Evolutionary conservation across 768 basidiomycete genomes (phyloP).

Genomic region (Mycena maculata): DNA sequence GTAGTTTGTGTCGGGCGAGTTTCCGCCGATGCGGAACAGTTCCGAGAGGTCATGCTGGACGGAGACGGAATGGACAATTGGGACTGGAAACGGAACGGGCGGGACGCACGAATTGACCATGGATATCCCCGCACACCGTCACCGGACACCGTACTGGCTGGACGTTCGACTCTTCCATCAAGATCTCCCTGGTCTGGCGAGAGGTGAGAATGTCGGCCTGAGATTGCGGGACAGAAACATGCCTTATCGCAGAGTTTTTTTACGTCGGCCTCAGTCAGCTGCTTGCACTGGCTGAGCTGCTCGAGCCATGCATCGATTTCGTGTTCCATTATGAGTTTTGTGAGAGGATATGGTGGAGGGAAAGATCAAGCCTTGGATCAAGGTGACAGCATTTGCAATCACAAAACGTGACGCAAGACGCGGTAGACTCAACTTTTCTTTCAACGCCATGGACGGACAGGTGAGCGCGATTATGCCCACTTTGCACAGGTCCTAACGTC

Average conservation of each 20-base stretch:
- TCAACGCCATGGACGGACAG: constrained; percentile 26
- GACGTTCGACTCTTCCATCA: constrained; percentile 99
- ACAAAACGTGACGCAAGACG: constrained; percentile 46
- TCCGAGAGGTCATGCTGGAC: constrained; percentile 97
- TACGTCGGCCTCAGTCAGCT: constrained; percentile 93
- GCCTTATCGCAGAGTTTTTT: constrained; percentile 99
- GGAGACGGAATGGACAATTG: background rate
- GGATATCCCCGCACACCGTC: constrained; percentile 99
- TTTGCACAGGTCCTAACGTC: constrained; percentile 46
- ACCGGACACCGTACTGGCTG: constrained; percentile 99
- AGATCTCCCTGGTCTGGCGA: constrained; percentile 91
- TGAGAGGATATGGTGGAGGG: constrained; percentile 44
- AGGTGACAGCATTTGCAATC: constrained; percentile 40
- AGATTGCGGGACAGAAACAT: constrained; percentile 42
- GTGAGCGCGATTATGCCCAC: constrained; percentile 13
- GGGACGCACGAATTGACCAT: constrained; percentile 96
- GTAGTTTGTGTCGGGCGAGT: constrained; percentile 99
- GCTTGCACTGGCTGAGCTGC: constrained; percentile 97
- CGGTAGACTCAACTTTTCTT: constrained; percentile 30
- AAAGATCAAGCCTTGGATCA: constrained; percentile 52
- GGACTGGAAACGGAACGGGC: constrained; percentile 34
- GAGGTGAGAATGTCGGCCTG: constrained; percentile 33
- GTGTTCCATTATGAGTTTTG: constrained; percentile 59
- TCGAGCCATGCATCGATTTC: constrained; percentile 98
- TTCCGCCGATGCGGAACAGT: constrained; percentile 97